Evolutionary conservation across 139 green algal species (phyloP).

Genomic region (Chlorella sp.): DNA sequence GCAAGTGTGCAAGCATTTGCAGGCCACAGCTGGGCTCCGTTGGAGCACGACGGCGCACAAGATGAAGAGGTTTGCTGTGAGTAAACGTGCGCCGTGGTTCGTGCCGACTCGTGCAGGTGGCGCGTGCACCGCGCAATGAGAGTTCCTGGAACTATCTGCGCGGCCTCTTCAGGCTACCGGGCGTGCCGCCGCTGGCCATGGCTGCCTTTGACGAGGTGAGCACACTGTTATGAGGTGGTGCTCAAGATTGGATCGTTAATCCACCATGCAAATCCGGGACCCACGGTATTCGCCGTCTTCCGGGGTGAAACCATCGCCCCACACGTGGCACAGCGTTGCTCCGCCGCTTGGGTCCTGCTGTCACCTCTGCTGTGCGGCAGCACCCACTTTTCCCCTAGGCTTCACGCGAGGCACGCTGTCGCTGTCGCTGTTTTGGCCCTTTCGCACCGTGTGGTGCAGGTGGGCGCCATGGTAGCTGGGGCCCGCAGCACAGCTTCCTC

Average conservation of each 20-base stretch:
- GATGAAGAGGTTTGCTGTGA: background rate
- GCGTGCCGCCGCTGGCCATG: slow-evolving; percentile 1
- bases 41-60: too few species aligned
- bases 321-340: background rate
- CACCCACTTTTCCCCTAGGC: too few species aligned
- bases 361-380: background rate
- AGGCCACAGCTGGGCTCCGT: too few species aligned
- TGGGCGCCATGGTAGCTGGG: background rate
- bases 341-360: background rate
- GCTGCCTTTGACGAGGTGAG: background rate
- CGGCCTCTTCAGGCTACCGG: slow-evolving; percentile 38
- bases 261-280: too few species aligned
- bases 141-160: slow-evolving; percentile 64
- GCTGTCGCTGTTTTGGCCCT: background rate
- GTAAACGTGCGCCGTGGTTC: background rate
- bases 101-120: slow-evolving; percentile 41
- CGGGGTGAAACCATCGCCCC: background rate
- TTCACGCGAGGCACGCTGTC: background rate
- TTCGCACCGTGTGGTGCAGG: background rate
- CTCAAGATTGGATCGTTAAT: background rate
- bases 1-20: too few species aligned
- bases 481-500: background rate
- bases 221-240: background rate
- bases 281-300: background rate
- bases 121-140: slow-evolving; percentile 52